Percentiles rank a stretch among this genome's conserved stretches.
phyloP scores from a whole-genome alignment of 176 grass and related monocot genomes.

The Raddia guianensis region DNA sequence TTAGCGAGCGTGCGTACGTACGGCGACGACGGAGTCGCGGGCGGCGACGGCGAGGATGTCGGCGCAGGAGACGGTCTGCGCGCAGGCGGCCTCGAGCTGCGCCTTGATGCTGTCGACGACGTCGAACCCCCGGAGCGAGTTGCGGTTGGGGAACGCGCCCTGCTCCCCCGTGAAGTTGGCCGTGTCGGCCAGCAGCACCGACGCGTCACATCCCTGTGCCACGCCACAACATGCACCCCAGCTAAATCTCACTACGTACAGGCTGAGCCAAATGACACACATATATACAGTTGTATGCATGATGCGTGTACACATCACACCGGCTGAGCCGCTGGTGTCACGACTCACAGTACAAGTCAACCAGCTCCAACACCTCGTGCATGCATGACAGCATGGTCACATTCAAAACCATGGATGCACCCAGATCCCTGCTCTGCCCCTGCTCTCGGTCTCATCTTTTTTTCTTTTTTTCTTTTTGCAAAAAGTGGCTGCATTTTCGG shows the following conservation, averaged over 20 bases:
- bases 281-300: not conserved
- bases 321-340: not conserved
- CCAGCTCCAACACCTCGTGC: too few species aligned
- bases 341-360: too few species aligned
- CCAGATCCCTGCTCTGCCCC: too few species aligned
- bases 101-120: conserved; percentile 64
- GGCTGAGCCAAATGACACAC: not conserved
- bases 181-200: conserved; percentile 58
- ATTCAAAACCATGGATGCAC: too few species aligned
- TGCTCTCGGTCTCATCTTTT: too few species aligned
- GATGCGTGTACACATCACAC: not conserved
- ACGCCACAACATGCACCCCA: not conserved
- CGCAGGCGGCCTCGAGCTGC: conserved; percentile 58
- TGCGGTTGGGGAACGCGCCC: conserved; percentile 35
- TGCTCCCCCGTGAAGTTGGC: conserved; percentile 65
- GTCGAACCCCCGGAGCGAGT: conserved; percentile 61
- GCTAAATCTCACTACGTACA: not conserved
- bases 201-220: conserved; percentile 69
- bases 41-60: conserved; percentile 90
- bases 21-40: conserved; percentile 45
- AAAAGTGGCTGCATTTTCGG: too few species aligned
- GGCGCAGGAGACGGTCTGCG: conserved; percentile 73
- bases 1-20: not conserved
- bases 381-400: too few species aligned
- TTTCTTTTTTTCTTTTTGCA: too few species aligned